These are phyloP conservation scores for Phlebiopsis flavidoalba DNA, from an alignment of 768 basidiomycete genomes.

Conservation along the genomic window DNA sequence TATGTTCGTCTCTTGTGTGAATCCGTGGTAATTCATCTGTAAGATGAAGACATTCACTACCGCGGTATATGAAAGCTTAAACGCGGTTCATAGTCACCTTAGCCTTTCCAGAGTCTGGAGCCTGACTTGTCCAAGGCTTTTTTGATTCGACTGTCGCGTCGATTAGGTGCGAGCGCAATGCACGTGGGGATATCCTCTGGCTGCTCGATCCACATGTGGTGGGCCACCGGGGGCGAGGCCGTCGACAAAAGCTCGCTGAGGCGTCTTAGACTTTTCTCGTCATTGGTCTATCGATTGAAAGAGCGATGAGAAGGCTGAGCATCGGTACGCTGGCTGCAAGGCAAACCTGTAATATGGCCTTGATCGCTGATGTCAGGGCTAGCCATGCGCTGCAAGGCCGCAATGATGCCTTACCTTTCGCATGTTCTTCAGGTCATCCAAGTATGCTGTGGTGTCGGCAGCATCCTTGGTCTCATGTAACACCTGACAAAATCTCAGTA, in stretches of 20 bases:
- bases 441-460: slow-evolving; percentile 33
- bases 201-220: slow-evolving; percentile 40
- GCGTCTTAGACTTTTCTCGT: slow-evolving; percentile 26
- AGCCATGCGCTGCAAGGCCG: background rate
- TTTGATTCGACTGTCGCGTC: slow-evolving; percentile 31
- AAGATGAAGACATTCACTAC: too few species aligned
- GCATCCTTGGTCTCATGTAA: slow-evolving; percentile 34
- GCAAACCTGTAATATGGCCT: slow-evolving; percentile 38
- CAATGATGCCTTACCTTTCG: slow-evolving; percentile 28
- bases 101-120: slow-evolving; percentile 31
- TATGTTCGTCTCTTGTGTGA: too few species aligned
- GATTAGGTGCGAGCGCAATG: slow-evolving; percentile 38
- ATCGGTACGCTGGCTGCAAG: background rate
- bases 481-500: slow-evolving; percentile 23
- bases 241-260: slow-evolving; percentile 26
- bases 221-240: slow-evolving; percentile 25
- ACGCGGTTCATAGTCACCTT: background rate
- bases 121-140: slow-evolving; percentile 37
- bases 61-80: too few species aligned
- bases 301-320: background rate
- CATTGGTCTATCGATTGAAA: slow-evolving; percentile 24
- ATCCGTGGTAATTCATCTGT: too few species aligned
- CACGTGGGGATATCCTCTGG: slow-evolving; percentile 39
- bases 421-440: slow-evolving; percentile 35
- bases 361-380: background rate